phyloP scores from a whole-genome alignment of 2,329 filamentous ascomycete species.

The Trichophaea hybrida region DNA sequence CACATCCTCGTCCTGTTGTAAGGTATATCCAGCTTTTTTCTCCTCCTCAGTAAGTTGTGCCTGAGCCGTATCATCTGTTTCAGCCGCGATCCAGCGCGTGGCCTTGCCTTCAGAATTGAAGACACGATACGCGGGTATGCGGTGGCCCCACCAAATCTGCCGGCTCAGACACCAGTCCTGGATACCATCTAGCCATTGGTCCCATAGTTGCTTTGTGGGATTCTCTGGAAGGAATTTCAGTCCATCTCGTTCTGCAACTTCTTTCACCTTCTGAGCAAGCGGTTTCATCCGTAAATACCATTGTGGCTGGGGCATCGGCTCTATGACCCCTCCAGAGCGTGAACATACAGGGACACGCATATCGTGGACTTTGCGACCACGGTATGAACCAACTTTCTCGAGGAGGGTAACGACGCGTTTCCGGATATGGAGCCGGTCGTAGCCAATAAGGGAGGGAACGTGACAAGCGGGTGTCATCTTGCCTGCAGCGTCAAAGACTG shows the following conservation, averaged over 20 bases:
- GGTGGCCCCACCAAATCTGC: slow-evolving; percentile 27
- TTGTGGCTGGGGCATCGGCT: slow-evolving; percentile 23
- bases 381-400: slow-evolving; percentile 15
- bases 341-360: slow-evolving; percentile 22
- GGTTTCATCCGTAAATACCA: slow-evolving; percentile 26
- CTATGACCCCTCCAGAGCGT: slow-evolving; percentile 23
- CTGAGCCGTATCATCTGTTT: slow-evolving; percentile 17
- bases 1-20: slow-evolving; percentile 24
- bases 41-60: slow-evolving; percentile 18
- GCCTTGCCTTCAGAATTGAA: slow-evolving; percentile 9
- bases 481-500: slow-evolving; percentile 17
- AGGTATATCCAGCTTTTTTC: slow-evolving; percentile 5
- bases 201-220: slow-evolving; percentile 14
- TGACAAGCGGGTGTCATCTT: slow-evolving; percentile 12
- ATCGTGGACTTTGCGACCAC: slow-evolving; percentile 17
- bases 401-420: slow-evolving; percentile 20
- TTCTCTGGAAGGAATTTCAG: slow-evolving; percentile 17
- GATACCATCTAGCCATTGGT: slow-evolving; percentile 19
- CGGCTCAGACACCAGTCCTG: slow-evolving; percentile 26
- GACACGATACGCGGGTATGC: slow-evolving; percentile 24
- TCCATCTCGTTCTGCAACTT: slow-evolving; percentile 8
- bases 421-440: slow-evolving; percentile 22
- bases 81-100: slow-evolving; percentile 22
- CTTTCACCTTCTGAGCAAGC: slow-evolving; percentile 19
- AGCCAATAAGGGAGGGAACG: slow-evolving; percentile 14